Base-by-base conservation (phyloP, 2,329 filamentous ascomycete genomes). In the Chrysoporthe deuterocubensis region DNA sequence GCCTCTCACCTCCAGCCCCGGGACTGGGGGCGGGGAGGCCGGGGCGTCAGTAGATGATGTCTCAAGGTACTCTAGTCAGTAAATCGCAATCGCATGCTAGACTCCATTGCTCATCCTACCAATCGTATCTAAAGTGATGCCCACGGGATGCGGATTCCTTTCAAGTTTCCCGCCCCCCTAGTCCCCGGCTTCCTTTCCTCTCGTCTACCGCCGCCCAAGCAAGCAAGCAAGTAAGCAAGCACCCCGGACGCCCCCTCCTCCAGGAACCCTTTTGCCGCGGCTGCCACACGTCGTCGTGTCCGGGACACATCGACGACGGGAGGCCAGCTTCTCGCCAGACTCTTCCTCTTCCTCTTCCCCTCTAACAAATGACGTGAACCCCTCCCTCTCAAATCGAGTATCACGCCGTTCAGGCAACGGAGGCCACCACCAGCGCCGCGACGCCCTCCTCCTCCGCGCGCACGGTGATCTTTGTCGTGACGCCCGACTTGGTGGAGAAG, bases 391-490 rank as follows among this genome's bases (percentile, higher is more conserved):
- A 26, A 14, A 34, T 18, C 37, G 26, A 18, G 21, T 13, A n/a
- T 3, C 32, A 3, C 16, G 16, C 52, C n/a, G 3, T 40, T 21
- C 59, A 96, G 78, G 92, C 90, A 78, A 97, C 90, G 74, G 93
- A 94, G 73, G 89, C 92, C 77, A 97, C 87, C 69, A 98, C 89
- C 79, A 96, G 84, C 69, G 89, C 86, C 70, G 96, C 94, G 76
- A 99, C 89, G 66, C 93, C 93, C 77, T 96, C 93, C 81, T 99
- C 96, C 79, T 99, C 96, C 78, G 92, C 92, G 77, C 96, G 88
- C 70, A 95, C 92, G 64, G 91, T 92, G 74, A 99, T 93, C 87
- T 98, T 98, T 76, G 95, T 96, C 68, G 96, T 97, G 37, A 98
- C 94, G 64, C 96, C 96, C 62, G 90, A 91, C 86, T 96, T 97